Evolutionary conservation across 2,329 filamentous ascomycete genomes (phyloP), one percentile per base, ranked within the genome.

Genomic region (Xylaria sp.): DNA sequence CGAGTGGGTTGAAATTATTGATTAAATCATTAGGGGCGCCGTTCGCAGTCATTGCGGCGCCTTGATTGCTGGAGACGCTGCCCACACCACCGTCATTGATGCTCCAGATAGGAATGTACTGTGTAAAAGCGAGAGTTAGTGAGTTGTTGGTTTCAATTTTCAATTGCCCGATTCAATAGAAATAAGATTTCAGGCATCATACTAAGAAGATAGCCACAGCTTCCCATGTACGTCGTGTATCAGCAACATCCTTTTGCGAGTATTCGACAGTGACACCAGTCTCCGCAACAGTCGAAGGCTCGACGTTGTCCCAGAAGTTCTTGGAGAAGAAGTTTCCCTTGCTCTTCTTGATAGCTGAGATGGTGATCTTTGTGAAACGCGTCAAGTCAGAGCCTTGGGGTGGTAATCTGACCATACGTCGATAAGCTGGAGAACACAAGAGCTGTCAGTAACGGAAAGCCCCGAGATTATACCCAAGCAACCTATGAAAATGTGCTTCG

Each of bases 211-310:
- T 44, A n/a, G 40, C 40, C 40, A 44, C 40, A 44, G 40, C 40
- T n/a, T 44, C 40, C 40, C 40, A 44, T 44, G 40, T 44, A 44
- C 40, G 40, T 18, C 40, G 40, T 44, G 40, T 44, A 44, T 44
- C 40, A 44, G 13, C 13, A 44, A 44, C 40, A 18, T 44, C 40
- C 40, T 44, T 44, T 4, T 18, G 13, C 13, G 40, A 44, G 16
- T 44, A 44, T 44, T 44, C 16, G 40, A 44, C 40, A n/a, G 13
- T 44, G 40, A 18, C 40, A 44, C 40, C 40, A 18, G 40, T 44
- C 40, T 44, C 40, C 40, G 40, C 40, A 44, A 44, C 40, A 44
- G 40, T 18, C 16, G 18, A 44, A 18, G 40, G 40, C 16, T 44
- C 40, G n/a, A 44, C 40, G 16, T 44, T 18, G 13, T 44, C 18